Evolutionary conservation across 495 filamentous ascomycete species (phyloP), one percentile per base, ranked within the genome.

Genomic region (Penicillium atrosanguineum): DNA sequence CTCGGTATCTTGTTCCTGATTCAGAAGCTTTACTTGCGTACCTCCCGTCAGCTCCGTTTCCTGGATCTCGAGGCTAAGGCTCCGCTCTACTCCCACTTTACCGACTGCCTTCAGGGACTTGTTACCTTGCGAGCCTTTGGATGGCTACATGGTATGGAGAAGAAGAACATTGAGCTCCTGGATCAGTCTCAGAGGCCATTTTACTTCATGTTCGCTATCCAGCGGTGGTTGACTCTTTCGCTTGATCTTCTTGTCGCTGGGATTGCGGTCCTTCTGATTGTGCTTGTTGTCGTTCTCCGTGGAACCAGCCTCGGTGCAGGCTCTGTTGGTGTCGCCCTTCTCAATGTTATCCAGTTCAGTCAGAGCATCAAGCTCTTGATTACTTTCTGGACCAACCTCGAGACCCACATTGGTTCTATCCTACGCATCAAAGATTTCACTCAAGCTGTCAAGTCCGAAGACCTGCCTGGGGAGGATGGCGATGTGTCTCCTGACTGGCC

Each of bases 41-140:
- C 85, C 1, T 86, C 83, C 2, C 78, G 83, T 4, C 84, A 87
- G 56, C 64, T 88, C 6, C 81, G 84, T 31, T 71, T 84, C 40
- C 67, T 88, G 19, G 84, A 87, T 28, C 70, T 87, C 7, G 83
- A 87, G 64, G 73, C 79, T 14, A 82, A 84, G 60, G 74, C 83
- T 4, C 81, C 83, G 3, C 66, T 87, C 1, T 84, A 79, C 50
- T 78, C 82, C 0, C 76, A 79, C 40, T 85, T 87, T 45, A 69
- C 80, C 19, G 85, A 88, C 44, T 73, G 70, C 11, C 56, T 79
- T 14, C 65, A 72, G 38, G 78, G 78, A 1, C 62, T 80, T 6
- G 68, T 67, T 0, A 84, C 81, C 3, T 60, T 87, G 6, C 72
- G 83, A 8, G 79, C 82, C 14, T 84, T 84, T 57, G 80, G 81